These are phyloP conservation scores for Fraxinus velutina DNA, from an alignment of 305 asterid species.

Conservation along the genomic window DNA sequence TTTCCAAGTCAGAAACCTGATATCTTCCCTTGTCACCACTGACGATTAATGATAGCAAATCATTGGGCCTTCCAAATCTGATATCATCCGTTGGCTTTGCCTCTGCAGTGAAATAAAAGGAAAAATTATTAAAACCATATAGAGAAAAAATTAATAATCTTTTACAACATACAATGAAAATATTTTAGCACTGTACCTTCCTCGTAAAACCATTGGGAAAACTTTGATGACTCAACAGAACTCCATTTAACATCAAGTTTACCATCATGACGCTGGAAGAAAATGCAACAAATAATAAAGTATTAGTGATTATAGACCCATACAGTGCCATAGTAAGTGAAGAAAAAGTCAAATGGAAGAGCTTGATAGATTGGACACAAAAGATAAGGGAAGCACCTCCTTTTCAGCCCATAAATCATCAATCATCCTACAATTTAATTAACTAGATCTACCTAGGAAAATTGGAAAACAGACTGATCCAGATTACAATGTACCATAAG, in stretches of 20 bases:
- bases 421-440: background rate
- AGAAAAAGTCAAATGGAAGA: background rate
- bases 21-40: background rate
- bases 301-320: background rate
- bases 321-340: background rate
- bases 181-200: background rate
- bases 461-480: conserved; percentile 3
- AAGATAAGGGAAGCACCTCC: conserved; percentile 2
- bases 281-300: background rate
- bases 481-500: background rate
- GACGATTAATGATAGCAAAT: background rate
- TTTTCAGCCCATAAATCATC: background rate
- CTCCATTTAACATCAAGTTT: background rate
- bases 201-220: background rate
- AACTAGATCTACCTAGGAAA: background rate
- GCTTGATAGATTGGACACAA: conserved; percentile 13
- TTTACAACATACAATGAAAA: background rate
- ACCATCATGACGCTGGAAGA: background rate
- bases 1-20: background rate
- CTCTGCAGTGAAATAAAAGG: background rate
- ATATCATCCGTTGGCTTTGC: background rate
- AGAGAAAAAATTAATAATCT: background rate
- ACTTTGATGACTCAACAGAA: background rate
- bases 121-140: background rate
- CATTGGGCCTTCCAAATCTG: background rate